A percentile compares a stretch with the other conserved stretches of the same genome.
Evolutionary conservation across 2,329 filamentous ascomycete species (phyloP).

Genomic region (Lachnellula hyalina): DNA sequence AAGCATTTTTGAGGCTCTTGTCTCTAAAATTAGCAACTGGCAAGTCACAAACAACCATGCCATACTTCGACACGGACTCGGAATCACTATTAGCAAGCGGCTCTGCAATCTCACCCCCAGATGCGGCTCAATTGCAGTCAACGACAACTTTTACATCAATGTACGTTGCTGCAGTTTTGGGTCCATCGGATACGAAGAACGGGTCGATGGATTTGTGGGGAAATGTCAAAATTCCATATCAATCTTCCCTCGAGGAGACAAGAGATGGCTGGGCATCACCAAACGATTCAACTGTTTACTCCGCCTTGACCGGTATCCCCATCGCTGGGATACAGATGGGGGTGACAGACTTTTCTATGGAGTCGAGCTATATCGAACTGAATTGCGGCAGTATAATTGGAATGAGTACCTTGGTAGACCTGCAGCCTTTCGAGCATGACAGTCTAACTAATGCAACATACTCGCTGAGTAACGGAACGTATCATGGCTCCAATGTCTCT

Average conservation of each 20-base stretch:
- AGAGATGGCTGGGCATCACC: slow-evolving; percentile 1
- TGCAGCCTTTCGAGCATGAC: neutral
- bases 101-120: neutral
- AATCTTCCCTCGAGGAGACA: slow-evolving; percentile 1
- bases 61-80: slow-evolving; percentile 8
- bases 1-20: slow-evolving; percentile 5
- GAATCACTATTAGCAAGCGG: slow-evolving; percentile 4
- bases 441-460: neutral
- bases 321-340: slow-evolving; percentile 2
- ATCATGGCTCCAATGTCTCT: neutral
- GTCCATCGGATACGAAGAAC: neutral
- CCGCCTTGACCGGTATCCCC: slow-evolving; percentile 7
- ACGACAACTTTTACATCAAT: slow-evolving; percentile 3
- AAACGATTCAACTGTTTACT: slow-evolving; percentile 2
- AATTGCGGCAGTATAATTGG: neutral
- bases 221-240: slow-evolving; percentile 10
- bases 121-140: neutral
- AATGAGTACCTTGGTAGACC: neutral
- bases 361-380: slow-evolving; percentile 10
- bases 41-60: neutral
- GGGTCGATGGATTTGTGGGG: slow-evolving; percentile 6
- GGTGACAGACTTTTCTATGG: neutral
- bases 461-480: slow-evolving; percentile 3
- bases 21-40: neutral
- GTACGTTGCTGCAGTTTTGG: slow-evolving; percentile 4